phyloP scores from a whole-genome alignment of 148 eudicot species.

The Bassia scoparia region DNA sequence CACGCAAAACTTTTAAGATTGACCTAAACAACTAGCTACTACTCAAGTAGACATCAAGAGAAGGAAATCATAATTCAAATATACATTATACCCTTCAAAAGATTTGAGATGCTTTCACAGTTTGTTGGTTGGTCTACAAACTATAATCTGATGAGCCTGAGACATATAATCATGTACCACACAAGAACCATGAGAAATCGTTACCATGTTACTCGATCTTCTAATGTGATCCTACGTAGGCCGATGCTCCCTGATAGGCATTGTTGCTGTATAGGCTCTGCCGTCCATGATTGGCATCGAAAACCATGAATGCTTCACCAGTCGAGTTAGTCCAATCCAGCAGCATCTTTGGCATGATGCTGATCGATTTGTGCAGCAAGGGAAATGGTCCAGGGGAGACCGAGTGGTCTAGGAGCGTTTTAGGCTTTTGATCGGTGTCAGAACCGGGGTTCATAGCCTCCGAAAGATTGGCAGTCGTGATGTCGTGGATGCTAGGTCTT shows the following conservation, averaged over 20 bases:
- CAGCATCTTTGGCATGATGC: constrained; percentile 35
- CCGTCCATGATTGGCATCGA: constrained; percentile 25
- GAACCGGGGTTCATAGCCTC: constrained; percentile 16
- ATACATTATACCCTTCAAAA: constrained; percentile 25
- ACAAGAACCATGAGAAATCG: constrained; percentile 14
- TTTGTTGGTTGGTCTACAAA: constrained; percentile 21
- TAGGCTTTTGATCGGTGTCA: constrained; percentile 27
- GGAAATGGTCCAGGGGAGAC: constrained; percentile 11
- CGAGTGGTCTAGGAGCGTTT: constrained; percentile 23
- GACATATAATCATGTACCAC: constrained; percentile 27
- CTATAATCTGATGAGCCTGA: constrained; percentile 22
- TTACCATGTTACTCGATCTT: background rate
- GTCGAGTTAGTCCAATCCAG: constrained; percentile 40
- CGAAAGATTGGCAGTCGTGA: constrained; percentile 58
- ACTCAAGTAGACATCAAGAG: background rate
- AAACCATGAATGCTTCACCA: constrained; percentile 41
- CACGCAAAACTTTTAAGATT: background rate
- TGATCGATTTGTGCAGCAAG: constrained; percentile 26
- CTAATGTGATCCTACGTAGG: constrained; percentile 33
- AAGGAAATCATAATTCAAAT: constrained; percentile 19
- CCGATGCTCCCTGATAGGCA: constrained; percentile 23
- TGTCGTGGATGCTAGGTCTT: constrained; percentile 91
- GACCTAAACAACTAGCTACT: background rate
- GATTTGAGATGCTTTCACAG: constrained; percentile 24
- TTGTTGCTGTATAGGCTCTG: constrained; percentile 21